Evolutionary conservation across 371 early-diverging fungal genomes (phyloP), one percentile per base, ranked within the genome.

Genomic region (Amoeboradix gromovi): DNA sequence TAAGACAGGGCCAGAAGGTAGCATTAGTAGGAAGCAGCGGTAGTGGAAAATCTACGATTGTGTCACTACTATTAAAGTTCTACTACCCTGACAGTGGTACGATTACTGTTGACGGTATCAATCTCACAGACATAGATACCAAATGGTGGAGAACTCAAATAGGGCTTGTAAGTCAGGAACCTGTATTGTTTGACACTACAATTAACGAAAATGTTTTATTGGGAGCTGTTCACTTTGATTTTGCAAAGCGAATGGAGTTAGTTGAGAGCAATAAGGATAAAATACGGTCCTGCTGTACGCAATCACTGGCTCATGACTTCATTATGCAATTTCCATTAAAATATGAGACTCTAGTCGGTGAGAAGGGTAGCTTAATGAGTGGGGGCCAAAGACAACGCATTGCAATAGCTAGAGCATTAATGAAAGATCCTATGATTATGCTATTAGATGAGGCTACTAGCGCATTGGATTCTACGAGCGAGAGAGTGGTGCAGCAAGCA

Each of bases 301-400:
- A 78, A 27, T 81, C 90, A 69, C 87, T 89, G 74, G 86, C 86
- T 68, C 85, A 89, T 75, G 84, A 84, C 70, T 89, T 87, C 71
- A 84, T 90, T 71, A 74, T 68, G 67, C 72, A 77, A 30, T 73
- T 86, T 31, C 84, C 86, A 29, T 72, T 84, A 30, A 86, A 85
- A 5, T 91, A 90, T 75, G 80, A 90, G 68, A 91, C 92, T 0
- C 73, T 75, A 22, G 85, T 86, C 2, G 88, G 88, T 68, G 87
- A 86, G 31, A 0, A 67, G 71, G 88, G 86, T 12, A 79, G 80
- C 28, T 82, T 82, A 70, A 70, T 86, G 0, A 81, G 82, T 69
- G 86, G 87, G 68, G 87, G 87, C 30, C 74, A 78, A 69, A 82
- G 82, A 74, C 87, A 86, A 73, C 81, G 86, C 73, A 80, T 86